A percentile compares a stretch with the other conserved stretches of the same genome.
These are phyloP conservation scores for Sistotremastrum niveocremeum DNA, from an alignment of 768 basidiomycete species.

Conservation along the genomic window DNA sequence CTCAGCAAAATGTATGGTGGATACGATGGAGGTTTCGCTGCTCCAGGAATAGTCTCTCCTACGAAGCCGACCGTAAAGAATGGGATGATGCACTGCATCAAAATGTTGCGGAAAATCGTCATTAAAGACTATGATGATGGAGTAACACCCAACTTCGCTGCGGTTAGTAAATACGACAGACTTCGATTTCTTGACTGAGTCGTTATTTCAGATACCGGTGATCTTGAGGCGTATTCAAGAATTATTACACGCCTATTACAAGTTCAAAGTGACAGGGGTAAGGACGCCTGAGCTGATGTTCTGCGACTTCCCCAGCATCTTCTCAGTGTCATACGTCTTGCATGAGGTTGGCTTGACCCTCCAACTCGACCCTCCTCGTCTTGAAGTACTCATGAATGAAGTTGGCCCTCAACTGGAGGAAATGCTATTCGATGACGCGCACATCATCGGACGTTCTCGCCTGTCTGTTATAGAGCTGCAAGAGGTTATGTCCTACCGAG, in stretches of 20 bases:
- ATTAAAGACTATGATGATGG: constrained; percentile 1
- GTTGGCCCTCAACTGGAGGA: constrained; percentile 12
- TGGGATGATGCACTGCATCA: constrained; percentile 13
- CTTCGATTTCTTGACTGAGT: no score
- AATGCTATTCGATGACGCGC: constrained; percentile 15
- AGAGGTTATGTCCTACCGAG: constrained; percentile 10
- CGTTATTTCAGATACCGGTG: constrained; percentile 8
- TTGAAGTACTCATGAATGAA: constrained; percentile 10
- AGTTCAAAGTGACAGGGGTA: constrained; percentile 7
- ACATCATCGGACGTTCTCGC: constrained; percentile 16
- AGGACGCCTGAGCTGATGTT: constrained; percentile 12
- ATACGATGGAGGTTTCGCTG: no score
- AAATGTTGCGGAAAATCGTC: constrained; percentile 5
- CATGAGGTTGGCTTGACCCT: constrained; percentile 16
- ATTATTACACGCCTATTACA: constrained; percentile 16
- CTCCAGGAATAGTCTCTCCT: no score
- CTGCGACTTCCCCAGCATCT: constrained; percentile 14
- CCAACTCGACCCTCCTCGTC: constrained; percentile 12
- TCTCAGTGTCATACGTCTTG: constrained; percentile 12
- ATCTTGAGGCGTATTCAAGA: constrained; percentile 14
- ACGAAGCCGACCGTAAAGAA: constrained; percentile 10
- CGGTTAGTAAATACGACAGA: no score
- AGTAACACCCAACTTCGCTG: no score
- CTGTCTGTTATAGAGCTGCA: constrained; percentile 6
- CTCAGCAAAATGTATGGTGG: no score